A percentile compares a stretch with the other conserved stretches of the same genome.
phyloP scores from a whole-genome alignment of 1,284 basidiomycete genomes.

The Singerocomus inundabilis region DNA sequence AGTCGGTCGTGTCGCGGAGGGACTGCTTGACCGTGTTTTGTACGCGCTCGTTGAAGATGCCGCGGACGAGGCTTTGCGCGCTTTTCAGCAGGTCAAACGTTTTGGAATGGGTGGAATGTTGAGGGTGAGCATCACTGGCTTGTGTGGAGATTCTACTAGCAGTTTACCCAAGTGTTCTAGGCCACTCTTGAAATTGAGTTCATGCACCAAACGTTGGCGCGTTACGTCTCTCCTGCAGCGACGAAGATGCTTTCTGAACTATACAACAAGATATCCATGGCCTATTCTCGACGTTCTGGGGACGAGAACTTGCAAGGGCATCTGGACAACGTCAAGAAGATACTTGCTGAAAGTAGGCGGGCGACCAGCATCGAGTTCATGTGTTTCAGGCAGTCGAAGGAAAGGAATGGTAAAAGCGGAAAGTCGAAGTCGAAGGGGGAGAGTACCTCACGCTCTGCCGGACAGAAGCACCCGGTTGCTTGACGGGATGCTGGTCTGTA shows the following conservation, averaged over 20 bases:
- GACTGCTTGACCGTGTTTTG: constrained; percentile 81
- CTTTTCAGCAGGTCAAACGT: constrained; percentile 82
- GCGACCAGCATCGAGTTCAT: constrained; percentile 94
- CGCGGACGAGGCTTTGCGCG: constrained; percentile 76
- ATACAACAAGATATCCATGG: constrained; percentile 92
- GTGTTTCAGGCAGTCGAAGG: constrained; percentile 77
- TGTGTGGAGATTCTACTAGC: background rate
- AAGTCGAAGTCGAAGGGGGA: constrained; percentile 26
- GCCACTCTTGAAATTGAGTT: constrained; percentile 99
- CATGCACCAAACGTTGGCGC: constrained; percentile 91
- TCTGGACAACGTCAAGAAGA: constrained; percentile 89
- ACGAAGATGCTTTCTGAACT: constrained; percentile 84
- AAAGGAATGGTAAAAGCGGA: constrained; percentile 23
- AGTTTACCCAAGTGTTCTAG: constrained; percentile 39
- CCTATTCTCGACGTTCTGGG: constrained; percentile 77
- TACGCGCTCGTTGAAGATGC: constrained; percentile 82
- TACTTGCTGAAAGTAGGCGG: constrained; percentile 80
- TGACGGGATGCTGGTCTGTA: constrained; percentile 1
- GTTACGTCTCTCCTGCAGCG: constrained; percentile 81
- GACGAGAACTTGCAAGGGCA: constrained; percentile 85
- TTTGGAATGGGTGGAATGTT: constrained; percentile 99
- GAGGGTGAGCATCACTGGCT: constrained; percentile 54
- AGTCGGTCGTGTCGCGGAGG: constrained; percentile 76
- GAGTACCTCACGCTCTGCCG: constrained; percentile 17
- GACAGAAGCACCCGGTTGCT: constrained; percentile 20